Evolutionary conservation across 495 filamentous ascomycete genomes (phyloP), one percentile per base, ranked within the genome.

Genomic region (Aspergillus panamensis): DNA sequence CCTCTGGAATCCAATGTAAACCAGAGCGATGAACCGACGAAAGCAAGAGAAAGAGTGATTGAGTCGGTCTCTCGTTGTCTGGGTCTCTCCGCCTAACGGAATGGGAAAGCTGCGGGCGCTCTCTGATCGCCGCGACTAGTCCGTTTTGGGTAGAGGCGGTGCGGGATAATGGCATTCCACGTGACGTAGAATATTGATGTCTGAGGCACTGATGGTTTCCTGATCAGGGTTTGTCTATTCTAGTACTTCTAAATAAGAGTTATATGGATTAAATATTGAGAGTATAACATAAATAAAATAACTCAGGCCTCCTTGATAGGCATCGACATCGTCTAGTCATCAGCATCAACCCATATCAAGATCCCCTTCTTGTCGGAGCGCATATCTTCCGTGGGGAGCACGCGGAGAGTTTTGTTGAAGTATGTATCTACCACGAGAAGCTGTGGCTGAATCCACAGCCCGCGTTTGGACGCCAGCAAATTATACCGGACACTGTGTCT

Each of bases 341-440:
- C 73, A 53, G 73, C 73, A 67, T 79, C 79, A 54, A 80, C 73
- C 90, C 90, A 93, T 17, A 86, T 74, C 60, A 86, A 62, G 10
- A 91, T 71, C 0, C 88, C 90, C 45, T 88, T 85, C 76, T 88
- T 89, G 60, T 90, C 88, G 8, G 79, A 72, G 59, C 80, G 84
- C 75, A 92, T 86, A 0, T 89, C 89, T 64, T 89, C 87, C 8
- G 77, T 83, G 0, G 87, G 85, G 32, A 87, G 80, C 6, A 93
- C 84, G 56, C 86, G 83, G 49, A 96, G 68, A 17, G 84, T 81
- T 77, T 96, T 96, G 70, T 92, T 90, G 69, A 96, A 96, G 63
- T 93, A 92, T 62, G 86, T 85, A 73, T 96, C 92, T 48, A 90
- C 77, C 20, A 96, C 89, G 52, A 89, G 80, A 55, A 96, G 71